Percentiles rank a stretch among this genome's conserved stretches.
phyloP scores from a whole-genome alignment of 2,329 filamentous ascomycete species.

The Pyrenophora seminiperda region DNA sequence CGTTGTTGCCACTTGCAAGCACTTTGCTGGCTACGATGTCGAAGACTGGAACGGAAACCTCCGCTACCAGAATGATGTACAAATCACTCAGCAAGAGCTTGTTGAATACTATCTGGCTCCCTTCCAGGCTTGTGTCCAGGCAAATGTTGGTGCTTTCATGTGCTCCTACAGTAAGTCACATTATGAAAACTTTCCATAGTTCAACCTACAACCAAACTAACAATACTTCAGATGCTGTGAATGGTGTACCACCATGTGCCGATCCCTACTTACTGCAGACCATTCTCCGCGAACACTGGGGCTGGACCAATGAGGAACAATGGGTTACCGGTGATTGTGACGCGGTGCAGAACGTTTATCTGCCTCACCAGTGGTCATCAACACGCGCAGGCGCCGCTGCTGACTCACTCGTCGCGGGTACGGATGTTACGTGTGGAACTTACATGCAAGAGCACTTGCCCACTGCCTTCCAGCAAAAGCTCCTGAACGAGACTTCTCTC shows the following conservation, averaged over 20 bases:
- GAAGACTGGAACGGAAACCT: constrained; percentile 40
- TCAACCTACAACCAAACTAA: constrained; percentile 19
- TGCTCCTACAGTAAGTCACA: constrained; percentile 53
- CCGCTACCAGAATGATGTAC: constrained; percentile 60
- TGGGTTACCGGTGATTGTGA: constrained; percentile 70
- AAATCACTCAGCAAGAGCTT: constrained; percentile 65
- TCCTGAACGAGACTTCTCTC: constrained; percentile 51
- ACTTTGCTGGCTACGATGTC: constrained; percentile 47
- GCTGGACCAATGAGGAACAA: constrained; percentile 65
- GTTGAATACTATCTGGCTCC: constrained; percentile 71
- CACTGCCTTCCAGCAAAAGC: constrained; percentile 22
- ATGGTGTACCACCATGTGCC: constrained; percentile 69
- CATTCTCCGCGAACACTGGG: constrained; percentile 68
- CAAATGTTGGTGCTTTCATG: constrained; percentile 59
- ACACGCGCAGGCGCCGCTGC: constrained; percentile 35
- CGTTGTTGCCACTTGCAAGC: constrained; percentile 43
- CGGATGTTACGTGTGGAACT: constrained; percentile 30
- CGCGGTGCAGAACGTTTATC: constrained; percentile 64
- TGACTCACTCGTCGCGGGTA: constrained; percentile 35
- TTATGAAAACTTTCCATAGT: no score
- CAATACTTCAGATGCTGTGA: constrained; percentile 60
- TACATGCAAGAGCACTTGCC: constrained; percentile 32
- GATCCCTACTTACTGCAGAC: constrained; percentile 66
- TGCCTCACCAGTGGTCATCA: constrained; percentile 51
- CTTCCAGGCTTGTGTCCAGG: constrained; percentile 60